Base-by-base conservation (phyloP, 2,329 filamentous ascomycete genomes). In the Sporothrix phasma region DNA sequence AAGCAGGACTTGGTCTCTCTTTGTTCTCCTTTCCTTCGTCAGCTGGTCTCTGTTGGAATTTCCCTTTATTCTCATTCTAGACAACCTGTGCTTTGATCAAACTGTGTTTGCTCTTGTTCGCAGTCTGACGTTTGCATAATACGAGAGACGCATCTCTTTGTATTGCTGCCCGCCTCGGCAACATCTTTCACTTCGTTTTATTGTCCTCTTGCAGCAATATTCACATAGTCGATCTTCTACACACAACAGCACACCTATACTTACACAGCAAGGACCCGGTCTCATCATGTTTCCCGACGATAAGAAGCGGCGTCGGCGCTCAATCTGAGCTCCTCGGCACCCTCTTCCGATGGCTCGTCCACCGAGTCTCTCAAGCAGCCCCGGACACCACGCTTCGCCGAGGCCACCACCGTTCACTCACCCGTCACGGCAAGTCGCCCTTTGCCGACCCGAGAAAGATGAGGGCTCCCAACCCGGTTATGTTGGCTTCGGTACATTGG, bases 401-500 rank as follows among this genome's bases (percentile, higher is more conserved):
- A 92, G 79, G 89, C 88, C 51, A 93, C 89, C 34, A 83, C 88
- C 31, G 86, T 92, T 61, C 80, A 92, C 77, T 92, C 89, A 54
- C 89, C 89, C 47, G 79, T 91, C 88, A 92, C 66, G 65, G 61
- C 24, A 61, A 41, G 26, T 80, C 81, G 37, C 84, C 85, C 8
- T 88, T 89, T 70, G 79, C 80, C 70, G 82, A 86, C 67, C 80
- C 81, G 79, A 77, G 67, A 80, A 81, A 49, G 79, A 56, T 8
- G 31, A 84, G 73, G 77, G 80, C 69, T 79, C 83, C 62, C 88
- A 91, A 73, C 89, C 92, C 37, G 89, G 87, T 65, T 92, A 96
- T 77, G 84, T 96, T 68, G 92, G 92, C 69, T 97, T 97, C 75
- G 92, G 92, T 97, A 96, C 78, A 89, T 97, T 73, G 81, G 84